phyloP scores from a whole-genome alignment of 768 basidiomycete genomes.

The Candolleomyces eurysporus region DNA sequence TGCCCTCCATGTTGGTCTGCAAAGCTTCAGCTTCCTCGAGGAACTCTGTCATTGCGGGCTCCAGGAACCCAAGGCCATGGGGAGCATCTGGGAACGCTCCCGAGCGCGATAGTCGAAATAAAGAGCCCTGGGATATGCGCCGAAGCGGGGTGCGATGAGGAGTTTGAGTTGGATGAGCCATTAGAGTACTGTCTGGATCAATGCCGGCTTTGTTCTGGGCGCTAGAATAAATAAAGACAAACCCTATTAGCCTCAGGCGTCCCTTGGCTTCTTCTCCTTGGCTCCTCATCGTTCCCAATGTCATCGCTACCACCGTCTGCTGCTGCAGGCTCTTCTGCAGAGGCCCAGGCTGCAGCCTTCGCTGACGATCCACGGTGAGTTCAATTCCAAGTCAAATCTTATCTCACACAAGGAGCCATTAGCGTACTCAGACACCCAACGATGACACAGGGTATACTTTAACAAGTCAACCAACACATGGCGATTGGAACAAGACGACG shows the following conservation, averaged over 20 bases:
- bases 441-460: constrained; percentile 62
- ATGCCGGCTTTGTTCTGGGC: no score
- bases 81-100: constrained; percentile 71
- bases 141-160: constrained; percentile 81
- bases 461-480: constrained; percentile 74
- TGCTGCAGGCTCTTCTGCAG: constrained; percentile 51
- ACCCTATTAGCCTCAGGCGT: neutral
- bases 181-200: no score
- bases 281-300: constrained; percentile 24
- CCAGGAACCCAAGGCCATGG: constrained; percentile 81
- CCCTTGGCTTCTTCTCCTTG: neutral
- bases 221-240: neutral
- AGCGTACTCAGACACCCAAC: constrained; percentile 20
- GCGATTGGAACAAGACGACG: constrained; percentile 89
- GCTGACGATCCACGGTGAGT: constrained; percentile 69
- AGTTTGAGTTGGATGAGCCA: neutral
- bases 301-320: constrained; percentile 48
- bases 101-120: constrained; percentile 82
- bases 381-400: constrained; percentile 13
- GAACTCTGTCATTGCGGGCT: constrained; percentile 81
- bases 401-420: constrained; percentile 10
- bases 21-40: constrained; percentile 85
- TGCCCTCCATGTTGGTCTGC: constrained; percentile 68
- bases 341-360: constrained; percentile 65
- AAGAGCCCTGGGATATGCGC: constrained; percentile 88